Evolutionary conservation across 768 basidiomycete species (phyloP).

Genomic region (Crucibulum laeve): DNA sequence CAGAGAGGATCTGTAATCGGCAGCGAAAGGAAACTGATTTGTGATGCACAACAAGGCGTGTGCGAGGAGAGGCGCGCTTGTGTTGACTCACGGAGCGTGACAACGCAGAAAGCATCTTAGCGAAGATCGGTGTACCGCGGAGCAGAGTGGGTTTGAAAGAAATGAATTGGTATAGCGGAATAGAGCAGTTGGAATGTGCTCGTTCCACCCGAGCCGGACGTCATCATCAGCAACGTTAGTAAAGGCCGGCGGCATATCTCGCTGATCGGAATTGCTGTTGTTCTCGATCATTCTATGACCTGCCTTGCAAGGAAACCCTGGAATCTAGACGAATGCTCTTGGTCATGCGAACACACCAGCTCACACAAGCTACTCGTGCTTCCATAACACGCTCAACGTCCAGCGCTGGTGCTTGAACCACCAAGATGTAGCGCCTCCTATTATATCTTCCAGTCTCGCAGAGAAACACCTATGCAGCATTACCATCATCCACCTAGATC

Average conservation of each 20-base stretch:
- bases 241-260: background rate
- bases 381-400: too few species aligned
- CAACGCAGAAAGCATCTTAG: background rate
- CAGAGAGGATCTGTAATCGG: background rate
- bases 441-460: too few species aligned
- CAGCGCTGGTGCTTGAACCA: too few species aligned
- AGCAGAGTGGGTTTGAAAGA: too few species aligned
- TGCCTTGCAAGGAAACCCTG: background rate
- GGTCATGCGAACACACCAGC: too few species aligned
- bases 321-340: too few species aligned
- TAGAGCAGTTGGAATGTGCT: background rate
- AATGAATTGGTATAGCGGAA: background rate
- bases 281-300: background rate
- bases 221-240: background rate
- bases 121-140: too few species aligned
- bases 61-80: background rate
- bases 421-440: too few species aligned
- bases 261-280: background rate
- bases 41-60: background rate
- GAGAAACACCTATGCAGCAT: too few species aligned
- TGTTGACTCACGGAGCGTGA: background rate
- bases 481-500: too few species aligned
- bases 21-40: background rate
- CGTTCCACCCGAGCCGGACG: background rate
- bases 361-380: too few species aligned